phyloP scores from a whole-genome alignment of 2,329 filamentous ascomycete species.

The Trichoderma atrobrunneum region DNA sequence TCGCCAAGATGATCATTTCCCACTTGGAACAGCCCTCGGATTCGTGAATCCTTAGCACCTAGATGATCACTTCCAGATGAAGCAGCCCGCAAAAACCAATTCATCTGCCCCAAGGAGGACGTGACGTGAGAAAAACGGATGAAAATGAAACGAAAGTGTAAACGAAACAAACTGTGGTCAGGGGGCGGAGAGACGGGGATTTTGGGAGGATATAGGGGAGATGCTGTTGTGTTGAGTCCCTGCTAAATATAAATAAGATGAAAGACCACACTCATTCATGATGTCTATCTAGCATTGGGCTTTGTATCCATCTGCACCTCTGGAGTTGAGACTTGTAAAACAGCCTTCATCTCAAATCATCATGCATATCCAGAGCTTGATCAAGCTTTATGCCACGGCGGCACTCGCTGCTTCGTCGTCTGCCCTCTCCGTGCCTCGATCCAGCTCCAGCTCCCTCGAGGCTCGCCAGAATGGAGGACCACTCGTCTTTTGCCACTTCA shows the following conservation, averaged over 20 bases:
- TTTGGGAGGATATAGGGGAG: not conserved
- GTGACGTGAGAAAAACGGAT: not conserved
- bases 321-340: not conserved
- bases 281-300: not conserved
- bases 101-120: not conserved
- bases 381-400: not conserved
- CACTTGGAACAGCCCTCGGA: not conserved
- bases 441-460: not conserved
- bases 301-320: not conserved
- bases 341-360: not conserved
- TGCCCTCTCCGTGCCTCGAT: not conserved
- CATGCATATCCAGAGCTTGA: not conserved
- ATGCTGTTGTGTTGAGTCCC: not conserved
- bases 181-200: not conserved
- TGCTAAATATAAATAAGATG: not conserved
- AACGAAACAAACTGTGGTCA: not conserved
- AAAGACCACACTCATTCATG: fast-evolving
- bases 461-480: not conserved
- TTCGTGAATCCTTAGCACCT: not conserved
- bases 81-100: not conserved
- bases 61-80: not conserved
- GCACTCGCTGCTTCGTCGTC: not conserved
- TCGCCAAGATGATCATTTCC: not conserved
- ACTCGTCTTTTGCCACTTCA: not conserved
- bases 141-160: not conserved